Conservation (phyloP, 2,329 filamentous ascomycete genomes). For the Venturia carpophila region DNA sequence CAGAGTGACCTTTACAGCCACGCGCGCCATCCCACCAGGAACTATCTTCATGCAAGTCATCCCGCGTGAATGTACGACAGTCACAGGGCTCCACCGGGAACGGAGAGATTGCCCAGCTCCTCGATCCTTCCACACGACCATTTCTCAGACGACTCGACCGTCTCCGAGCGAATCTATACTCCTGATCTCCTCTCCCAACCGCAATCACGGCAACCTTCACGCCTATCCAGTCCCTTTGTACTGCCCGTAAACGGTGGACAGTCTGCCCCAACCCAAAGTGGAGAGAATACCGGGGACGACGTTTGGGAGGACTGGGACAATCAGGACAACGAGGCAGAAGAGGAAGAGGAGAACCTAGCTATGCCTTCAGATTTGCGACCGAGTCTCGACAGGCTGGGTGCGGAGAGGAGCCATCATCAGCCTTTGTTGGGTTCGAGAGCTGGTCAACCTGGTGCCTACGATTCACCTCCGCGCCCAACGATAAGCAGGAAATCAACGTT, state of each 20-base stretch:
- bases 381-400: conserved; percentile 28
- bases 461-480: conserved; percentile 28
- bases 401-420: conserved; percentile 38
- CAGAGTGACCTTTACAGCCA: background rate
- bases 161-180: conserved; percentile 6
- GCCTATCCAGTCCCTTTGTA: background rate
- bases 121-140: background rate
- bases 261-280: background rate
- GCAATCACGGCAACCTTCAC: conserved; percentile 11
- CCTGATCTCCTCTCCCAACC: conserved; percentile 14
- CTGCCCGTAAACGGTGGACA: background rate
- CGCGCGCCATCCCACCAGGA: background rate
- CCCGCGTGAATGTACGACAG: conserved; percentile 11
- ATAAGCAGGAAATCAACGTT: conserved; percentile 57
- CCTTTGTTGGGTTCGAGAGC: conserved; percentile 46
- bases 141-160: background rate
- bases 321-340: conserved; percentile 11
- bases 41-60: background rate
- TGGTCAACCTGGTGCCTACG: conserved; percentile 31
- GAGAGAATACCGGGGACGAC: background rate
- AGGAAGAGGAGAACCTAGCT: conserved; percentile 10
- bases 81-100: background rate
- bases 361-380: conserved; percentile 45
- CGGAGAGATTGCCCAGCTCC: background rate
- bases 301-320: background rate